A percentile compares a stretch with the other conserved stretches of the same genome.
Evolutionary conservation across 371 early-diverging fungal species (phyloP).

Genomic region (Lichtheimia ramosa): DNA sequence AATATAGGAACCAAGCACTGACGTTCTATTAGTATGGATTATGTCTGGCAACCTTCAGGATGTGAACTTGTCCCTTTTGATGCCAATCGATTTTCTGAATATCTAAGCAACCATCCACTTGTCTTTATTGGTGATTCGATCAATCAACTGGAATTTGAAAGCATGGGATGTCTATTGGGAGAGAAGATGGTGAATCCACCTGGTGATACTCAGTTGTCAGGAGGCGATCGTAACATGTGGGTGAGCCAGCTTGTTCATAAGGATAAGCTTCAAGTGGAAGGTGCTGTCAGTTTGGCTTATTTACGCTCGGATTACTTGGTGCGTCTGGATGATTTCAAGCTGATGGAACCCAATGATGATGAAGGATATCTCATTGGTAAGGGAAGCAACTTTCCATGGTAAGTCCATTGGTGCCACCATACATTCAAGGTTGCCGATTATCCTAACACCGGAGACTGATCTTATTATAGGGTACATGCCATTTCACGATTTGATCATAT

Average conservation of each 20-base stretch:
- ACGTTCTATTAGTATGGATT: constrained; percentile 28
- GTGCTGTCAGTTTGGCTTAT: constrained; percentile 34
- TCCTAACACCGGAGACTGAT: no score
- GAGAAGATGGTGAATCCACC: constrained; percentile 17
- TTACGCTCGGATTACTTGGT: constrained; percentile 46
- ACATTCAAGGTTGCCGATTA: neutral
- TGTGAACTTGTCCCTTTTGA: constrained; percentile 33
- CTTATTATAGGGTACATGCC: constrained; percentile 35
- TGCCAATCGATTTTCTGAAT: constrained; percentile 22
- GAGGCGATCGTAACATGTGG: constrained; percentile 31
- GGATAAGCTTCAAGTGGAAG: constrained; percentile 13
- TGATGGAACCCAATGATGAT: constrained; percentile 35
- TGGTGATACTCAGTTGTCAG: constrained; percentile 21
- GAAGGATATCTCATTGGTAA: constrained; percentile 37
- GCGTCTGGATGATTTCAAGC: constrained; percentile 41
- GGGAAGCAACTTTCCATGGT: constrained; percentile 50
- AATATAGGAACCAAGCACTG: neutral
- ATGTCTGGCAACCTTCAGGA: constrained; percentile 34
- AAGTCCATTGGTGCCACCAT: neutral
- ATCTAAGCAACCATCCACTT: constrained; percentile 34
- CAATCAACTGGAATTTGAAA: constrained; percentile 48
- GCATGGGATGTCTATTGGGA: constrained; percentile 39
- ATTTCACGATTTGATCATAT: constrained; percentile 38
- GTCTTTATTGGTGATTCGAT: constrained; percentile 50
- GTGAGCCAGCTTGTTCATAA: constrained; percentile 21